Percentiles rank a stretch among this genome's conserved stretches.
These are phyloP conservation scores for Amborella trichopoda DNA, from an alignment of 164 flowering plant genomes.

Conservation along the genomic window DNA sequence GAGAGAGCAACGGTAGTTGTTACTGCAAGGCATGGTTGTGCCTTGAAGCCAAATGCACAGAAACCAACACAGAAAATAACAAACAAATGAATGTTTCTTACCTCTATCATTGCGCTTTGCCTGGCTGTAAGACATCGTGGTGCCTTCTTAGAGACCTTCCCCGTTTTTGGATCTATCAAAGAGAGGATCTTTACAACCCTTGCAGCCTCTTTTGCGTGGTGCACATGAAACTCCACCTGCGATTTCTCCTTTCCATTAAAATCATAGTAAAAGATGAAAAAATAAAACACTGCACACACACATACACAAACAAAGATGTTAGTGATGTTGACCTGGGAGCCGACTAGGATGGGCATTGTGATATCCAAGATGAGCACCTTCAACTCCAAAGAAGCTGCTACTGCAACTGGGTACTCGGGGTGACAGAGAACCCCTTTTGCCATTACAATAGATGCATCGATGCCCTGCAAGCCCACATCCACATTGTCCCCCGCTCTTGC, in stretches of 20 bases:
- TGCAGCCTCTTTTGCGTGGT: slow-evolving; percentile 85
- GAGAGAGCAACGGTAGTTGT: not conserved
- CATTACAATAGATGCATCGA: slow-evolving; percentile 45
- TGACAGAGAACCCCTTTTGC: slow-evolving; percentile 94
- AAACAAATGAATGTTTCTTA: too few species aligned
- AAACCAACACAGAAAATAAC: too few species aligned
- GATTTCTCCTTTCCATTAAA: not conserved
- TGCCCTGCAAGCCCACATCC: slow-evolving; percentile 55
- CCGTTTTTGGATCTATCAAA: slow-evolving; percentile 73
- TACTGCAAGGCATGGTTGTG: not conserved
- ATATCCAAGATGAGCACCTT: slow-evolving; percentile 71
- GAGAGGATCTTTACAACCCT: slow-evolving; percentile 56
- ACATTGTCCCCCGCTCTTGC: slow-evolving; percentile 96
- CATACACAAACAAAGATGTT: too few species aligned
- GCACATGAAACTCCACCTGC: slow-evolving; percentile 85
- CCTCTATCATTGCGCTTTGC: slow-evolving; percentile 87
- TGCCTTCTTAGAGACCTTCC: slow-evolving; percentile 58
- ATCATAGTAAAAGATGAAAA: not conserved
- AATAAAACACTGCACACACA: not conserved
- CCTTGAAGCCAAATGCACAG: too few species aligned
- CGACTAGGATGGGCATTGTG: slow-evolving; percentile 55
- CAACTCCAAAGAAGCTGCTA: slow-evolving; percentile 65
- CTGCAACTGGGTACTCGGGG: slow-evolving; percentile 75
- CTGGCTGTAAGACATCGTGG: slow-evolving; percentile 70
- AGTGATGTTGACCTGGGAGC: slow-evolving; percentile 52